These are phyloP conservation scores for Eucalyptus camaldulensis DNA, from an alignment of 345 rosid species.

Conservation along the genomic window DNA sequence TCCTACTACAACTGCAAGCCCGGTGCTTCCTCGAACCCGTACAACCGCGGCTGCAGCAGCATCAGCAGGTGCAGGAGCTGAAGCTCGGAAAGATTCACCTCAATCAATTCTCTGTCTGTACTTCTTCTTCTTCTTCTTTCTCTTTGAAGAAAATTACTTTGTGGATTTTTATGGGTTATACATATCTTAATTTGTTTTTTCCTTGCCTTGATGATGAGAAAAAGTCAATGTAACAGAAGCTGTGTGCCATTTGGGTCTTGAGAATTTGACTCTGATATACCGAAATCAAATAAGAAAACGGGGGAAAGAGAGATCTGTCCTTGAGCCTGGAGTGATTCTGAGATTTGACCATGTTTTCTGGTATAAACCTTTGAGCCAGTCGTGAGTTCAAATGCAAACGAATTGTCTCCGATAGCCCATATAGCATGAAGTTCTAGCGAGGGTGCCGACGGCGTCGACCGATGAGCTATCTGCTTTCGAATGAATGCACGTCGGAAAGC, in stretches of 20 bases:
- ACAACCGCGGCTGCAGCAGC: conserved; percentile 76
- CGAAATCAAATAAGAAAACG: background rate
- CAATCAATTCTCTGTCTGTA: background rate
- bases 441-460: background rate
- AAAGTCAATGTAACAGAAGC: background rate
- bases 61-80: conserved; percentile 80
- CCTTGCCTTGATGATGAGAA: background rate
- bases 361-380: background rate
- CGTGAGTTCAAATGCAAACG: background rate
- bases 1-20: conserved; percentile 88
- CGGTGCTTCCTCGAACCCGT: conserved; percentile 79
- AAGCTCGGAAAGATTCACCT: background rate
- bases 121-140: background rate
- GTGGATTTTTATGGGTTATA: background rate
- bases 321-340: background rate
- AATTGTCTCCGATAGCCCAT: background rate
- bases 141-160: background rate
- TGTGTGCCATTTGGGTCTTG: background rate
- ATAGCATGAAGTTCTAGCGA: background rate
- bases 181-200: background rate
- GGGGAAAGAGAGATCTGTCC: background rate
- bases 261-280: background rate
- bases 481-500: background rate
- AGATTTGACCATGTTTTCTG: background rate
- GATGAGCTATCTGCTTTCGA: background rate